Evolutionary conservation across 805 yeast species (phyloP), one percentile per base, ranked within the genome.

Genomic region (Starmera caribaea): DNA sequence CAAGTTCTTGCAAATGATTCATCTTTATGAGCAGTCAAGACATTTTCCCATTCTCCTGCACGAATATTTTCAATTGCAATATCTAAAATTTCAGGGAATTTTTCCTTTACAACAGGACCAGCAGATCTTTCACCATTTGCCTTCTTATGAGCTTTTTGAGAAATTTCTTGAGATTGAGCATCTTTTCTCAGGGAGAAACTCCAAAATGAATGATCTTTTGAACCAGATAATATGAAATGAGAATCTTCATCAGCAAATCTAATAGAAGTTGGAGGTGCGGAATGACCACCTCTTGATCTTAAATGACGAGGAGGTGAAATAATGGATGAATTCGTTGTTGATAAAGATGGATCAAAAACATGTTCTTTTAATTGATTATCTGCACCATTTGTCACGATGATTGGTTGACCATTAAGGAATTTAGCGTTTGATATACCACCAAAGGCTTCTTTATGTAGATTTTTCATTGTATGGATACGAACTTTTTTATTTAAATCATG

Each of bases 261-360:
- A 32, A 92, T 76, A 5, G 75, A 56, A 0, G 81, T 69, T 3
- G 97, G 94, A 3, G 98, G 95, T 27, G 84, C 81, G 4, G 95
- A 77, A 58, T 92, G 98, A n/a, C 99, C 99, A 51, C 97, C 97
- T 56, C 98, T 75, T 1, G 95, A 83, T 58, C 98, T 76, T 51
- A 94, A 68, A 44, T 80, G 77, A 54, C 98, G 79, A 34, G 98
- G 97, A 1, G 96, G 95, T 11, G 88, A 76, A 5, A 84, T 80
- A 28, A 86, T 76, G 2, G 80, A 66, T 1, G 74, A 51, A 30
- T 58, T 57, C 5, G 80, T 62, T 1, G 81, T 65, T 0, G 89
- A 77, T 38, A 89, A 64, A 2, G 92, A 76, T 2, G 97, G 97
- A 61, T 92, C 98, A 61, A 92, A 92, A 0, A 88, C 97, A 50